A percentile compares a stretch with the other conserved stretches of the same genome.
phyloP scores from a whole-genome alignment of 176 grass and related monocot genomes.

The Thalia dealbata region DNA sequence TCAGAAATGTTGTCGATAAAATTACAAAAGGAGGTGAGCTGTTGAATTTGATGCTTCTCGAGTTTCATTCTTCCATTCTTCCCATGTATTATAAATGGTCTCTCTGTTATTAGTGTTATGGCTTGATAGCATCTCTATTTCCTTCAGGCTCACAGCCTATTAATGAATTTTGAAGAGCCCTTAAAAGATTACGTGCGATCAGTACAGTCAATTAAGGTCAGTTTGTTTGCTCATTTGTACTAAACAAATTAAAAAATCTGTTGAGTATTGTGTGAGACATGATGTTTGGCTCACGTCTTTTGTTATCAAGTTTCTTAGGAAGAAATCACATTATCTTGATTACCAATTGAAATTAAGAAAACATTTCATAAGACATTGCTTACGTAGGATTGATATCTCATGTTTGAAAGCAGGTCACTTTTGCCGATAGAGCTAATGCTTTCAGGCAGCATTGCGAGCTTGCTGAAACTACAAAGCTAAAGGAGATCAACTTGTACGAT shows the following conservation, averaged over 20 bases:
- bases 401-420: slow-evolving; percentile 46
- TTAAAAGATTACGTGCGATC: slow-evolving; percentile 92
- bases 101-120: slow-evolving; percentile 18
- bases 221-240: slow-evolving; percentile 8
- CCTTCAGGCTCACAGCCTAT: slow-evolving; percentile 79
- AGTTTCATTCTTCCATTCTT: neutral
- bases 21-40: slow-evolving; percentile 78
- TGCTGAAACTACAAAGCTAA: slow-evolving; percentile 84
- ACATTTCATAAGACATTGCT: too few relatives aligned
- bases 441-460: slow-evolving; percentile 92
- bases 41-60: neutral
- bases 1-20: slow-evolving; percentile 89
- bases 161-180: slow-evolving; percentile 93
- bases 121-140: slow-evolving; percentile 12
- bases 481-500: slow-evolving; percentile 91
- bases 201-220: slow-evolving; percentile 91
- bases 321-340: neutral
- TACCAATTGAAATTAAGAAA: slow-evolving; percentile 6
- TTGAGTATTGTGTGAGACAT: neutral
- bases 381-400: neutral
- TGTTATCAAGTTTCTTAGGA: neutral
- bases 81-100: neutral
- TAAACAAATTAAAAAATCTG: neutral
- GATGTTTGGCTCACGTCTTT: neutral
- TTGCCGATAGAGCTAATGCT: slow-evolving; percentile 93